A percentile compares a stretch with the other conserved stretches of the same genome.
Evolutionary conservation across 441 rosid species (phyloP).

Genomic region (Capsella rubella): DNA sequence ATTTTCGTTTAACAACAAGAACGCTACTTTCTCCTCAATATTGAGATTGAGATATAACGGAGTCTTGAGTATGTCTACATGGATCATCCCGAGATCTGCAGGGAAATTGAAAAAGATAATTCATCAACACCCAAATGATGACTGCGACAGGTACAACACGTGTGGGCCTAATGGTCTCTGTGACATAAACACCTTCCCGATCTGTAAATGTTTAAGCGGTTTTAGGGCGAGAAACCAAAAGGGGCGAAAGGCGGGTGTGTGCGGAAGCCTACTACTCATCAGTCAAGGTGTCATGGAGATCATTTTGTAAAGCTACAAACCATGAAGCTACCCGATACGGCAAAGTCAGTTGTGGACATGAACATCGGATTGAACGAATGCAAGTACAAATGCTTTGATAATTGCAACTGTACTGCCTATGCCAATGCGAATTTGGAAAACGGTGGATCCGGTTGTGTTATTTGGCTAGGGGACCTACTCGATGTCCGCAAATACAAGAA

Average conservation of each 20-base stretch:
- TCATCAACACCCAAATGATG: neutral
- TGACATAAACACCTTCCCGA: neutral
- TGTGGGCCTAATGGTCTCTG: neutral
- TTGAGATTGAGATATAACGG: neutral
- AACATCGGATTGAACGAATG: conserved; percentile 47
- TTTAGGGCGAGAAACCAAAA: neutral
- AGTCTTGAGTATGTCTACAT: neutral
- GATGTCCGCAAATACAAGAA: neutral
- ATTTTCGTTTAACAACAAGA: neutral
- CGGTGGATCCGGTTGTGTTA: conserved; percentile 67
- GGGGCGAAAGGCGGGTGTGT: neutral
- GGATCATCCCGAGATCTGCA: neutral
- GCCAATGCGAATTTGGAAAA: conserved; percentile 11
- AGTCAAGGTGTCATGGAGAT: neutral
- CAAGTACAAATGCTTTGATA: conserved; percentile 43
- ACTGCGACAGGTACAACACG: neutral
- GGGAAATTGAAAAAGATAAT: neutral
- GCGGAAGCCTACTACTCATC: neutral
- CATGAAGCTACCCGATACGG: neutral
- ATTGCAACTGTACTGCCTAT: conserved; percentile 2
- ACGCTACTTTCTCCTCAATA: neutral
- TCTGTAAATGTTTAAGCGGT: neutral
- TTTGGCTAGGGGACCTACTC: conserved; percentile 55
- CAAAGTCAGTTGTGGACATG: neutral
- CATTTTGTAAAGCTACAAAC: neutral